phyloP scores from a whole-genome alignment of 1,284 basidiomycete genomes.

The Trichosporon coremiiforme region DNA sequence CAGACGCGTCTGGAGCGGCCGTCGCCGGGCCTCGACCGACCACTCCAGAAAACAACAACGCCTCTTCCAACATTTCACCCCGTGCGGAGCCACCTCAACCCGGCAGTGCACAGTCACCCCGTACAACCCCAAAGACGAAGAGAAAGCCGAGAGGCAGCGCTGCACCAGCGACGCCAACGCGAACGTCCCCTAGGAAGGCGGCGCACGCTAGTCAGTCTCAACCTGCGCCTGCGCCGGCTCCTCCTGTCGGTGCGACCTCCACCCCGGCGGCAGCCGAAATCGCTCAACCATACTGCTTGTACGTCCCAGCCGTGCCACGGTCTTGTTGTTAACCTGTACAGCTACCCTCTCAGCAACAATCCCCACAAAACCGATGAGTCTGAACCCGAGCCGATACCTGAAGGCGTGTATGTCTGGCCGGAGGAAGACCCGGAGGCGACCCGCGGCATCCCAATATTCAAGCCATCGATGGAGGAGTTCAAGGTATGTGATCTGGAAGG shows the following conservation, averaged over 20 bases:
- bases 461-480: slow-evolving; percentile 84
- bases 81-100: background rate
- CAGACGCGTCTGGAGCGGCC: background rate
- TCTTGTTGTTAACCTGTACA: background rate
- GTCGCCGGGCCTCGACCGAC: background rate
- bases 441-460: slow-evolving; percentile 91
- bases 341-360: slow-evolving; percentile 33
- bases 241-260: background rate
- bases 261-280: slow-evolving; percentile 18
- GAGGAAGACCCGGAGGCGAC: slow-evolving; percentile 79
- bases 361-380: slow-evolving; percentile 23
- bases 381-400: slow-evolving; percentile 28
- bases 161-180: background rate
- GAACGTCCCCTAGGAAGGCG: background rate
- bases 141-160: background rate
- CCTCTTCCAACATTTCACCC: background rate
- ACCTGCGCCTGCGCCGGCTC: background rate
- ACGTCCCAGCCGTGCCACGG: background rate
- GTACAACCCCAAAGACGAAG: background rate
- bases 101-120: background rate
- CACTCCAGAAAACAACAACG: slow-evolving; percentile 11
- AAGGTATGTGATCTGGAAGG: slow-evolving; percentile 35
- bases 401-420: slow-evolving; percentile 55
- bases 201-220: slow-evolving; percentile 4
- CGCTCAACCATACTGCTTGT: slow-evolving; percentile 31